These are phyloP conservation scores for Fusarium odoratissimum DNA, from an alignment of 2,329 filamentous ascomycete genomes.

Conservation along the genomic window DNA sequence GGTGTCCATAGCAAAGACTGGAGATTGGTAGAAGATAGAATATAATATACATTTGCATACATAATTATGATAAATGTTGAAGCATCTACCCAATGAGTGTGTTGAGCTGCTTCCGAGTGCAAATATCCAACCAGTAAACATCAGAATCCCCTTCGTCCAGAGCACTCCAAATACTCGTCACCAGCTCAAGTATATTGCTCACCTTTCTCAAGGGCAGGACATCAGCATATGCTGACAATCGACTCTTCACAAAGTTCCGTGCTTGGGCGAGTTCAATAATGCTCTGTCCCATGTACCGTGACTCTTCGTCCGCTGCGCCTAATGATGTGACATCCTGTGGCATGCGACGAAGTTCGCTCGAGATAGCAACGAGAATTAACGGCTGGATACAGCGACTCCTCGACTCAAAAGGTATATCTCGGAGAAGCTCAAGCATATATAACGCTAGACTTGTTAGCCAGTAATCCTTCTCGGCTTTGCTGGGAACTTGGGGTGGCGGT, in stretches of 20 bases:
- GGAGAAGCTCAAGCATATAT: neutral
- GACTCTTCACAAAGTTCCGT: neutral
- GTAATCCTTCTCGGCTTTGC: neutral
- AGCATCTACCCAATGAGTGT: neutral
- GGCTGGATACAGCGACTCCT: neutral
- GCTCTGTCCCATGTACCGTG: neutral
- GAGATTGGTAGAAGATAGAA: neutral
- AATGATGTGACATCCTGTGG: neutral
- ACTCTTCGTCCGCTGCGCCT: neutral
- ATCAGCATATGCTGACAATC: neutral
- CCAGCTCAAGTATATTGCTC: neutral
- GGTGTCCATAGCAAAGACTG: neutral
- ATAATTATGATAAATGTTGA: no score
- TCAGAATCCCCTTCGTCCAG: neutral
- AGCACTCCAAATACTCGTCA: neutral
- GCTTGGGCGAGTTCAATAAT: neutral
- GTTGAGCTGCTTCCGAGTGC: neutral
- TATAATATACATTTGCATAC: accelerated
- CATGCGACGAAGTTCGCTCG: neutral
- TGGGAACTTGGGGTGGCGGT: neutral
- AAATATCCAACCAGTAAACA: neutral
- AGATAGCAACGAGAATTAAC: neutral
- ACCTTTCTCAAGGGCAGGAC: neutral
- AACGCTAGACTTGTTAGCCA: neutral
- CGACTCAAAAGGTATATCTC: neutral